Evolutionary conservation across 2,329 filamentous ascomycete species (phyloP), one percentile per base, ranked within the genome.

Genomic region (Seiridium unicorne): DNA sequence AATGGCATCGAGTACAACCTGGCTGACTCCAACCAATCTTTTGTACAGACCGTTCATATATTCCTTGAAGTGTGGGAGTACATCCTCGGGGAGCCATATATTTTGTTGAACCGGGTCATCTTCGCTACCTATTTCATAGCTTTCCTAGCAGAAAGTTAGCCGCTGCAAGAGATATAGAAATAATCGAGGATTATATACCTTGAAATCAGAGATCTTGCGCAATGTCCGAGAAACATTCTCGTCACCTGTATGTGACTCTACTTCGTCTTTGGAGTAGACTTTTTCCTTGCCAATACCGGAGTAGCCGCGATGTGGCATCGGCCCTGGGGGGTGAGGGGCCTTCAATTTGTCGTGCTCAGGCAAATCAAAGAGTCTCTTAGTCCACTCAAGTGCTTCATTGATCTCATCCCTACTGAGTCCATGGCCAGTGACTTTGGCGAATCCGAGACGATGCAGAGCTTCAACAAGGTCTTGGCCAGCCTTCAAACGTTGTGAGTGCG

Each of bases 41-140:
- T 62, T 8, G 62, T 76, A 78, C 57, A 77, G 72, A 4, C 57
- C 34, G 10, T 65, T 70, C 69, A 74, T 74, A 57, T 76, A 75
- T 0, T 18, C 57, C 11, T 73, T 73, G 63, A 82, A 83, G 3
- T 74, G 74, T 0, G 79, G 78, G 1, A 82, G 71, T 1, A 73
- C 71, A 4, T 73, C 67, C 4, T 81, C 76, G 0, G 78, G 78
- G 0, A 81, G 68, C 80, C 80, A 82, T 42, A 79, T 76, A 61
- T 83, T 82, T 34, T 74, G 73, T 59, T 78, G 74, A 1, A 76
- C 69, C 3, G 69, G 65, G 60, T 81, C 78, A 6, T 73, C 58
- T 44, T 78, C 72, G 55, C 75, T 77, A 8, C 80, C 80, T 13
- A 81, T 75, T 54, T 82, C 80, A 58, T 79, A 79, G 38, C 75